Evolutionary conservation across 768 basidiomycete genomes (phyloP), one percentile per base, ranked within the genome.

Genomic region (Trametes cingulata): DNA sequence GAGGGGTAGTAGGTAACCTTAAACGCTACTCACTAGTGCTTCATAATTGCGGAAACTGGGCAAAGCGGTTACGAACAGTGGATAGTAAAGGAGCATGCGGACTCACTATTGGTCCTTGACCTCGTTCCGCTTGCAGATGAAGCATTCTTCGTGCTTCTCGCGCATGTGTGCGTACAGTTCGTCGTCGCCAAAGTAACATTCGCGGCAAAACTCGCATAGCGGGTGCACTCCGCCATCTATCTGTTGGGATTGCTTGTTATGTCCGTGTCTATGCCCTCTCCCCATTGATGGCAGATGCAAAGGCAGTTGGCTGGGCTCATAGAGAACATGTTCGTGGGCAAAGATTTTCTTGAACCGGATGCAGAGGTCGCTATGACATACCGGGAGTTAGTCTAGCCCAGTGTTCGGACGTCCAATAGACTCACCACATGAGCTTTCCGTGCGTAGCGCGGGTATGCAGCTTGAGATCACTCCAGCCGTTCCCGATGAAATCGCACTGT

Each of bases 111-210:
- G 85, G 72, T 95, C 85, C 64, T 82, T 78, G 40, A 91, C 66
- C 7, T 88, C 93, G 56, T 88, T 83, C 27, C 89, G 82, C 70
- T 93, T 93, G 73, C 97, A 99, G 14, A 99, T 73, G 66, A 97
- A 97, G 71, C 96, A 98, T 68, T 98, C 95, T 73, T 99, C 96
- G 74, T 99, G 96, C 49, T 78, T 80, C 69, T 95, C 88, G 52
- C 95, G 85, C 88, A 98, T 92, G 72, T 99, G 97, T 22, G 86
- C 77, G 71, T 87, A 97, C n/a, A 98, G 76, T 67, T 95, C 95
- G 68, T 98, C 96, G 55, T 89, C 88, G n/a, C 88, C 78, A 71
- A 95, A 97, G 80, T 90, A 95, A 67, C 91, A 95, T 66, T 93
- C 90, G n/a, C 84, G 84, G 67, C 95, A 97, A 72, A 98, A 98